These are phyloP conservation scores for Phytophthora citricola DNA, from an alignment of 352 stramenopile genomes.

Conservation along the genomic window DNA sequence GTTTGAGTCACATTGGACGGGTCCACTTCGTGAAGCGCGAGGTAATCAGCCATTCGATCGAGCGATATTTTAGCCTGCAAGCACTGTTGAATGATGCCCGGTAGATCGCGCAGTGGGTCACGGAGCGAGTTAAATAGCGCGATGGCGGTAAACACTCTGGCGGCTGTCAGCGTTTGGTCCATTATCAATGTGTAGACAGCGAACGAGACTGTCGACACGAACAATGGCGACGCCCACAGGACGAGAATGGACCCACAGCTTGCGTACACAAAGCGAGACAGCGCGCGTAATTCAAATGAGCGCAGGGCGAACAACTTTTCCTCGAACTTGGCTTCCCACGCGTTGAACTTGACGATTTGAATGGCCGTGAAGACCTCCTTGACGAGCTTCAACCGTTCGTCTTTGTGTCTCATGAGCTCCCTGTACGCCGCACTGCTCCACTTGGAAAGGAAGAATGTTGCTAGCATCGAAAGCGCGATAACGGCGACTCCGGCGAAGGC, in stretches of 20 bases:
- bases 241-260: constrained; percentile 66
- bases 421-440: constrained; percentile 57
- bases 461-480: constrained; percentile 35
- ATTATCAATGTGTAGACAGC: constrained; percentile 48
- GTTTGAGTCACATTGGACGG: constrained; percentile 3
- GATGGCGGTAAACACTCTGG: constrained; percentile 56
- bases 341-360: constrained; percentile 97
- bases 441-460: constrained; percentile 59
- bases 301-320: constrained; percentile 35
- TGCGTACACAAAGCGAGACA: constrained; percentile 61
- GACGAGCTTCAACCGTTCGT: constrained; percentile 90
- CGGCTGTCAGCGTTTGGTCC: constrained; percentile 31
- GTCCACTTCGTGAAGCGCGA: constrained; percentile 27
- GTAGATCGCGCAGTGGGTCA: constrained; percentile 29
- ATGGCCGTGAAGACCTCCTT: constrained; percentile 93
- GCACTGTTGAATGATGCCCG: constrained; percentile 36
- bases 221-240: constrained; percentile 48
- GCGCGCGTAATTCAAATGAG: constrained; percentile 87
- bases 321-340: constrained; percentile 89
- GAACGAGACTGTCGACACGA: constrained; percentile 58
- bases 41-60: constrained; percentile 35
- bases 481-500: constrained; percentile 53
- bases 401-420: constrained; percentile 83
- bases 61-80: constrained; percentile 26
- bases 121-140: constrained; percentile 53